Evolutionary conservation across 2,329 filamentous ascomycete genomes (phyloP), one percentile per base, ranked within the genome.

Genomic region (Fusarium veterinarium): DNA sequence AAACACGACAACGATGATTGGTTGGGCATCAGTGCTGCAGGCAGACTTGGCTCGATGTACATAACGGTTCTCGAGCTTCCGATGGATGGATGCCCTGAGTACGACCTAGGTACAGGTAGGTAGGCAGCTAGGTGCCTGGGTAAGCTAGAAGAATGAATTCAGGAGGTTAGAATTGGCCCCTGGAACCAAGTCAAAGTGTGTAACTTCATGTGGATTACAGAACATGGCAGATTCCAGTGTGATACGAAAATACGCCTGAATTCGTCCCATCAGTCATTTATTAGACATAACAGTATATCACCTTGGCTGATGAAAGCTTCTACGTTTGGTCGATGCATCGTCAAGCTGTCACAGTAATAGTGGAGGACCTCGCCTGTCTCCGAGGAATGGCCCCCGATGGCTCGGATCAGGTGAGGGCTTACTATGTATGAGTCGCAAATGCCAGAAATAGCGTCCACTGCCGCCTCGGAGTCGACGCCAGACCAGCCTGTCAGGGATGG

Each of bases 401-500:
- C 64, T 60, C 58, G 51, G 57, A 76, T 75, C 66, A 77, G 72
- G 66, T 73, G 64, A 72, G 70, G 49, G 57, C 45, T 66, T 69
- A 45, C 71, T 59, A 51, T 20, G 67, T 42, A 61, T 70, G 75
- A 75, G 53, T 60, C 65, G 59, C 69, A 65, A 62, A 60, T 60
- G 63, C 71, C 71, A 71, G 74, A 77, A 76, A 77, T 77, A 76
- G 75, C 63, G 70, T 67, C 71, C 72, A 79, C 73, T 76, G 74
- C 71, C 74, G 69, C 62, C 71, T 72, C 64, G 69, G 66, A 64
- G 64, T 69, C 57, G 51, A 73, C 60, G 65, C 75, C 61, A 76
- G 64, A 61, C 46, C 25, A 44, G 53, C 38, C 53, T 37, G 33
- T 10, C 45, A 69, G 51, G 65, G 67, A 73, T 75, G 63, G 49